Evolutionary conservation across 2,329 filamentous ascomycete species (phyloP), one percentile per base, ranked within the genome.

Genomic region (Xylaria polymorpha): DNA sequence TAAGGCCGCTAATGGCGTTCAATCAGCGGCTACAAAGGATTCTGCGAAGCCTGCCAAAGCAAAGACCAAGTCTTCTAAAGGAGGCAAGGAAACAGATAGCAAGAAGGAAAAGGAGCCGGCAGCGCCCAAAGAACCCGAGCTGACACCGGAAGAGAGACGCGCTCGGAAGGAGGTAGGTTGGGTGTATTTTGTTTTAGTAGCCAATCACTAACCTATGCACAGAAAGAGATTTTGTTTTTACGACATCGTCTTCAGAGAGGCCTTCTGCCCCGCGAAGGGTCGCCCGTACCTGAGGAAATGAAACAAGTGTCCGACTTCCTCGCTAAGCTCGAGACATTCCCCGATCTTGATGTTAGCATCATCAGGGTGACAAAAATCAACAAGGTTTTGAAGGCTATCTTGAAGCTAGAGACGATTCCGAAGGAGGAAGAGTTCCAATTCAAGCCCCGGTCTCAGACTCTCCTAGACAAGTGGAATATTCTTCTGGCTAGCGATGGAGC

Each of bases 351-450:
- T 79, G 93, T 92, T 37, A 90, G 90, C 73, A 96, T 98, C 75
- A 97, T 98, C 76, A 90, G 93, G 72, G 85, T 84, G 15, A 99
- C 96, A 71, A 99, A 98, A 86, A 98, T 99, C 81, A 95, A 98
- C 88, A 99, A 99, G 84, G 95, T 99, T 12, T 87, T 99, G 66
- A 97, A 97, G 84, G 94, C 92, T 4, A 96, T 99, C 73, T 85
- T 98, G 76, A 98, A 97, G 84, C 85, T 99, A 9, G 87, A 91
- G 51, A 86, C 86, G 3, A 97, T 99, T 74, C 94, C 94, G 5
- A 91, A 91, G 70, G 96, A 99, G 73, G 92, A 94, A 43, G 92
- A 97, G 73, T 97, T 91, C 80, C 84, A 92, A 64, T 98, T 99
- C 88, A 97, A 96, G 84, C 85, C 90, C 72, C 91, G 96, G 61